Conservation (phyloP, 1,139 yeast genomes). For the Magnusiomyces sp. region DNA sequence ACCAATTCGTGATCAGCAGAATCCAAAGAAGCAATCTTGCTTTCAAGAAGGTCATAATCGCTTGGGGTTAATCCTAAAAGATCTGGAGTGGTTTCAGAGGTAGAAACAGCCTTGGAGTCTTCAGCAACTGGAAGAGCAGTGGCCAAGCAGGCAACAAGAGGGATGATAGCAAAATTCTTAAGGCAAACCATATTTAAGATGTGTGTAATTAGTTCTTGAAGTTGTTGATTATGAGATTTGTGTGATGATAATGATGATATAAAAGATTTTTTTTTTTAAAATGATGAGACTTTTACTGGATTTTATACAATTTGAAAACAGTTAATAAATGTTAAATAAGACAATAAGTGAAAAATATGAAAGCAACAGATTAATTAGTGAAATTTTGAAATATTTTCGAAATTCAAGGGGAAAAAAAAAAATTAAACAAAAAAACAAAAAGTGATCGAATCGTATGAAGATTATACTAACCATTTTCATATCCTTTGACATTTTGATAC, state of each 20-base stretch:
- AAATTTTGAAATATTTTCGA: neutral
- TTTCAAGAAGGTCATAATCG: neutral
- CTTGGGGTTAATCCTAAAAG: too few species aligned
- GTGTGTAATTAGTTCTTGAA: neutral
- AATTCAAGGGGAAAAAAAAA: neutral
- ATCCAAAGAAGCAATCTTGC: neutral
- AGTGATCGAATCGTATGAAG: too few species aligned
- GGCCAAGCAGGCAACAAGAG: conserved; percentile 1
- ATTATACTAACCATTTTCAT: too few species aligned
- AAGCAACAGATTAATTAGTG: neutral
- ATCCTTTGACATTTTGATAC: too few species aligned
- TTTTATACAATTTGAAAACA: too few species aligned
- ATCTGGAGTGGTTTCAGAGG: neutral
- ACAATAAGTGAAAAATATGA: neutral
- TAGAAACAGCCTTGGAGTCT: neutral
- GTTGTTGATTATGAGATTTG: neutral
- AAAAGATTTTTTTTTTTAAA: too few species aligned
- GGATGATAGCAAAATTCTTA: neutral
- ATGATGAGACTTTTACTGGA: too few species aligned
- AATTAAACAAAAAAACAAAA: neutral
- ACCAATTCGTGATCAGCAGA: neutral
- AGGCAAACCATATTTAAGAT: neutral
- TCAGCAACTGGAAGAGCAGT: neutral
- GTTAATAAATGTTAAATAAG: neutral
- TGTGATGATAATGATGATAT: neutral